A percentile compares a stretch with the other conserved stretches of the same genome.
phyloP scores from a whole-genome alignment of 208 protist genomes.

The Acanthamoeba lenticulata region DNA sequence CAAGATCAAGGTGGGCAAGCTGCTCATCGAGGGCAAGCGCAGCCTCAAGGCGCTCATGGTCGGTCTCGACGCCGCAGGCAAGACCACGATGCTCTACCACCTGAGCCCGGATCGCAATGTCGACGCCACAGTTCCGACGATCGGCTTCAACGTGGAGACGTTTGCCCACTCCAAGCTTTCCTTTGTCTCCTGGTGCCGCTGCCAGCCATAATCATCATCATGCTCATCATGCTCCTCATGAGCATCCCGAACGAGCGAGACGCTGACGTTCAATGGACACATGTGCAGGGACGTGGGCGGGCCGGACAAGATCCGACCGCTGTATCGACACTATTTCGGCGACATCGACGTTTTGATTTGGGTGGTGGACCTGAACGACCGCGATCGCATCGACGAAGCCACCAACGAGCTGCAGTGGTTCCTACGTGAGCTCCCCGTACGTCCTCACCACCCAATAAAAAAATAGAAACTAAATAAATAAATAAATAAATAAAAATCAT shows the following conservation, averaged over 20 bases:
- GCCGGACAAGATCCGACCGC: constrained; percentile 76
- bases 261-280: no score
- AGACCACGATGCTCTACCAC: constrained; percentile 93
- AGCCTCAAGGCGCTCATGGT: constrained; percentile 97
- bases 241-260: no score
- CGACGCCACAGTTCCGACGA: constrained; percentile 60
- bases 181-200: constrained; percentile 96
- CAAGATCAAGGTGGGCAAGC: not conserved
- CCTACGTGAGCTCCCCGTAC: constrained; percentile 89
- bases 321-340: constrained; percentile 91
- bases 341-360: constrained; percentile 91
- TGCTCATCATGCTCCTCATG: no score
- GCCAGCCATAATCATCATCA: no score
- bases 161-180: constrained; percentile 97
- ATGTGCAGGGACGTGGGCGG: not conserved
- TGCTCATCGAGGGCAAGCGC: constrained; percentile 91
- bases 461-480: no score
- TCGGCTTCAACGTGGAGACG: constrained; percentile 87
- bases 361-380: constrained; percentile 91
- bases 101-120: constrained; percentile 78
- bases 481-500: no score
- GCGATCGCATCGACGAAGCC: constrained; percentile 87
- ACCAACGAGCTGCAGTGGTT: constrained; percentile 88
- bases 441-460: constrained; percentile 73
- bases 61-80: constrained; percentile 96